Conservation (phyloP, 2,329 filamentous ascomycete species). For the Calycina herbarum region DNA sequence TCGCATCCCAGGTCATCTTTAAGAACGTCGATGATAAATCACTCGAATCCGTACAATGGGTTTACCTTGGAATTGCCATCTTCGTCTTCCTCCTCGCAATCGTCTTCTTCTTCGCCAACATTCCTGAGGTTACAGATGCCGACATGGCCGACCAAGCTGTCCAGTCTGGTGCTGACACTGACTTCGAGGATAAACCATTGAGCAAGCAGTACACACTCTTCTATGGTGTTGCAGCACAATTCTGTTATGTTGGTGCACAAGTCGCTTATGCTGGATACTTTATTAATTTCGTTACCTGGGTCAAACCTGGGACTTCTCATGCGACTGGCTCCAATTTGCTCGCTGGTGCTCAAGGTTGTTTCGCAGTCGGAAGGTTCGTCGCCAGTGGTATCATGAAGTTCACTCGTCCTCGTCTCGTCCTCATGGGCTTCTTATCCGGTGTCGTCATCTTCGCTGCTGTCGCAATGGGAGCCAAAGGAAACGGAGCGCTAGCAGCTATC, state of each 20-base stretch:
- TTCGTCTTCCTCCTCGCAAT: constrained; percentile 70
- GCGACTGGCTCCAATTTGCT: constrained; percentile 62
- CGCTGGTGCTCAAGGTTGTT: constrained; percentile 70
- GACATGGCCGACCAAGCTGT: constrained; percentile 51
- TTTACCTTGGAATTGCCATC: constrained; percentile 74
- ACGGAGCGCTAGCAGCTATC: constrained; percentile 59
- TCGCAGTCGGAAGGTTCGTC: constrained; percentile 72
- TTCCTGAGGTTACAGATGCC: constrained; percentile 56
- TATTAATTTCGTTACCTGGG: constrained; percentile 55
- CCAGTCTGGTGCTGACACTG: constrained; percentile 22
- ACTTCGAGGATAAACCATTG: constrained; percentile 28
- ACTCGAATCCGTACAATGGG: constrained; percentile 77
- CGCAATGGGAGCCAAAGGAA: constrained; percentile 42
- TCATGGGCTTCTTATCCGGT: constrained; percentile 60
- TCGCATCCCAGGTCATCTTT: constrained; percentile 74
- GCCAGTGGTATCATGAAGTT: constrained; percentile 60
- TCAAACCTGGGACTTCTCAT: constrained; percentile 44
- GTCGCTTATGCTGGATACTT: constrained; percentile 51
- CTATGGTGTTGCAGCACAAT: constrained; percentile 74
- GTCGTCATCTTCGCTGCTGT: constrained; percentile 54
- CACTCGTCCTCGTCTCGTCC: constrained; percentile 67
- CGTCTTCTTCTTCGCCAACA: constrained; percentile 66
- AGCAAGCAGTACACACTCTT: constrained; percentile 55
- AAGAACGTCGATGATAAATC: constrained; percentile 44
- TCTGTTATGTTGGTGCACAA: constrained; percentile 66